Evolutionary conservation across 768 basidiomycete genomes (phyloP).

Genomic region (Termitomyces sp.): DNA sequence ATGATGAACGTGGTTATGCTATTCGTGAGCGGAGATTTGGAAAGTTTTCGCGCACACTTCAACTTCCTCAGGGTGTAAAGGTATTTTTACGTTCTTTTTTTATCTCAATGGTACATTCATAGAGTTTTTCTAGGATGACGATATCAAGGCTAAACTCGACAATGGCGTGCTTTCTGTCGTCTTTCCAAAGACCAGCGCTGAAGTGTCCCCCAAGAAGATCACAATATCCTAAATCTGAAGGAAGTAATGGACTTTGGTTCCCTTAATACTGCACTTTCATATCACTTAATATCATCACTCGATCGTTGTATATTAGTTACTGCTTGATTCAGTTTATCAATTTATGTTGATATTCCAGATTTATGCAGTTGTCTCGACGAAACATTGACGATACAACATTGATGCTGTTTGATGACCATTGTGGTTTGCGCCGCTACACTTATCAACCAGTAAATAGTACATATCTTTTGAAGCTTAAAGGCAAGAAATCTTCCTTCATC

Average conservation of each 20-base stretch:
- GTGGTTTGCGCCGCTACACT: background rate
- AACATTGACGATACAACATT: background rate
- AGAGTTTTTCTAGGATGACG: too few relatives aligned
- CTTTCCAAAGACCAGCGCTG: background rate
- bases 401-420: background rate
- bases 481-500: background rate
- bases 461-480: background rate
- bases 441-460: background rate
- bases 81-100: conserved; percentile 17
- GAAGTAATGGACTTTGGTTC: background rate
- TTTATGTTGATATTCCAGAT: background rate
- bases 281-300: too few relatives aligned
- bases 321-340: background rate
- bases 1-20: conserved; percentile 29
- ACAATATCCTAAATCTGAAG: background rate
- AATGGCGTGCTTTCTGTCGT: too few relatives aligned
- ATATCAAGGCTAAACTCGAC: too few relatives aligned
- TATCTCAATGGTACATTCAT: background rate
- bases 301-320: background rate
- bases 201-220: background rate
- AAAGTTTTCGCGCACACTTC: conserved; percentile 40
- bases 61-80: conserved; percentile 43
- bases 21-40: conserved; percentile 44
- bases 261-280: background rate
- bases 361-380: background rate